Evolutionary conservation across 140 eudicot genomes (phyloP).

Genomic region (Anethum foeniculum): DNA sequence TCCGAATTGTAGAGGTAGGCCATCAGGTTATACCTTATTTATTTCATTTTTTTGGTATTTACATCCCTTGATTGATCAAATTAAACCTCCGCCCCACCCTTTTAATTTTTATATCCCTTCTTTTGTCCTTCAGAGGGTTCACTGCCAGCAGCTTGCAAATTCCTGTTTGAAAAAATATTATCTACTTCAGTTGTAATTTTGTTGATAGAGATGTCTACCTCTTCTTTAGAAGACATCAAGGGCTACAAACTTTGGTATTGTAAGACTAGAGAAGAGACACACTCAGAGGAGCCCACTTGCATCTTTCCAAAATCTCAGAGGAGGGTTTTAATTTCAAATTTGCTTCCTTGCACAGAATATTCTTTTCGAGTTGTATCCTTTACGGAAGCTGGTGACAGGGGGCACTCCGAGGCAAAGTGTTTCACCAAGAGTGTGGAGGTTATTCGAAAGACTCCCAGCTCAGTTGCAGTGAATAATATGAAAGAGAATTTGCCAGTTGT

Average conservation of each 20-base stretch:
- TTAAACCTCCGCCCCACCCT: neutral
- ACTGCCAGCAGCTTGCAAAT: conserved; percentile 84
- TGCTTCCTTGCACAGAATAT: conserved; percentile 86
- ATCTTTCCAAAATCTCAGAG: conserved; percentile 54
- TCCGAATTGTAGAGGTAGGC: conserved; percentile 38
- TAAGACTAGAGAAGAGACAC: conserved; percentile 42
- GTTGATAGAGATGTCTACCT: conserved; percentile 50
- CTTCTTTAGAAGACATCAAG: conserved; percentile 29
- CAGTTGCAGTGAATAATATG: conserved; percentile 14
- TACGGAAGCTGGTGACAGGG: conserved; percentile 58
- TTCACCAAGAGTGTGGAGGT: conserved; percentile 69
- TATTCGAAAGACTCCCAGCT: conserved; percentile 29
- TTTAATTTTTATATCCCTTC: neutral
- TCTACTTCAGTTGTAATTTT: conserved; percentile 56
- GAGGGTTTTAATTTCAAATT: conserved; percentile 48
- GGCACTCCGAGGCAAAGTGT: conserved; percentile 77
- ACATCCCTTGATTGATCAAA: neutral
- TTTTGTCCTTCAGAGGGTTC: conserved; percentile 56
- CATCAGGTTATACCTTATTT: conserved; percentile 2
- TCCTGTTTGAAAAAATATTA: conserved; percentile 59
- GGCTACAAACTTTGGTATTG: conserved; percentile 80
- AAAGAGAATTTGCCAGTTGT: conserved; percentile 24
- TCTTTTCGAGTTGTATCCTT: conserved; percentile 58
- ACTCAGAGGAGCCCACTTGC: conserved; percentile 48
- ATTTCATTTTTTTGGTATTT: neutral